These are phyloP conservation scores for Pyrus communis DNA, from an alignment of 306 rosid species.

Conservation along the genomic window DNA sequence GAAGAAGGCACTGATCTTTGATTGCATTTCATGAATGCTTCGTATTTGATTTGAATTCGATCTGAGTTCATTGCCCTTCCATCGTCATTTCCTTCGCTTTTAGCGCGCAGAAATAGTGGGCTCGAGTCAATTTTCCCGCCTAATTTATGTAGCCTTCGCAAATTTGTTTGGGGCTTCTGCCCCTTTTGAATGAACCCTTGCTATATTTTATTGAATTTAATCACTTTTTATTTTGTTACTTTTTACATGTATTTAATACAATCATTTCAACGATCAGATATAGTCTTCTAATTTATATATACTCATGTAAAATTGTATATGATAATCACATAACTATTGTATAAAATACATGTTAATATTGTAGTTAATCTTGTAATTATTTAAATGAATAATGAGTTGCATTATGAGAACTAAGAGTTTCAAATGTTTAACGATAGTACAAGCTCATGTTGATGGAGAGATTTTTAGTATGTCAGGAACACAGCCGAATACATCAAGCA, in stretches of 20 bases:
- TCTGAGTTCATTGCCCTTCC: not conserved
- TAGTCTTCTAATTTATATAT: too few relatives aligned
- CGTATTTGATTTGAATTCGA: not conserved
- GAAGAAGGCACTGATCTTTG: slow-evolving; percentile 70
- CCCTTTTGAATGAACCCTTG: not conserved
- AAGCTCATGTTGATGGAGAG: too few relatives aligned
- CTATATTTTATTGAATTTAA: not conserved
- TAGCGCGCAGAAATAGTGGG: not conserved
- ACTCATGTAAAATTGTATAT: too few relatives aligned
- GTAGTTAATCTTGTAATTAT: too few relatives aligned
- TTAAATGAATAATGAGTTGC: too few relatives aligned
- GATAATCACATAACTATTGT: fast-evolving
- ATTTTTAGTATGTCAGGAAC: too few relatives aligned
- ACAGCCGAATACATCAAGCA: too few relatives aligned
- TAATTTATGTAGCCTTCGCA: too few relatives aligned
- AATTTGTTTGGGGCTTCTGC: not conserved
- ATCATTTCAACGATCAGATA: too few relatives aligned
- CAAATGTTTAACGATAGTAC: too few relatives aligned
- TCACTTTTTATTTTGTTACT: not conserved
- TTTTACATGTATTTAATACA: not conserved
- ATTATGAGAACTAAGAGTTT: too few relatives aligned
- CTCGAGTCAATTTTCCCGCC: not conserved
- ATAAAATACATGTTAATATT: too few relatives aligned
- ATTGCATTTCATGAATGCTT: slow-evolving; percentile 35
- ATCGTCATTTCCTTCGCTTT: not conserved